A percentile compares a stretch with the other conserved stretches of the same genome.
Conservation (phyloP, 2,329 filamentous ascomycete genomes). For the Colletotrichum magnum region DNA sequence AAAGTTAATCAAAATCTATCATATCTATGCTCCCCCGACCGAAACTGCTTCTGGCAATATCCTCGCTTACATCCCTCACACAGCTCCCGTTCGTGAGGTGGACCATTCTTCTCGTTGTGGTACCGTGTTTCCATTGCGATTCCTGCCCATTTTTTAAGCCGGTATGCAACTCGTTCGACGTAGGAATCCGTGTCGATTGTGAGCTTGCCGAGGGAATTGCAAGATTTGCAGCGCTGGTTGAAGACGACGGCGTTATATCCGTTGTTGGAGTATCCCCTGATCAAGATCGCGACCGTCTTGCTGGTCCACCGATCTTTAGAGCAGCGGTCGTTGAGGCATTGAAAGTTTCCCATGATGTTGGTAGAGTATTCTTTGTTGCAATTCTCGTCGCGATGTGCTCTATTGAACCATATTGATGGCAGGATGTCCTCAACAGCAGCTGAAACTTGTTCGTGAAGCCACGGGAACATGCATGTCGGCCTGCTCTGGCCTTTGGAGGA, state of each 20-base stretch:
- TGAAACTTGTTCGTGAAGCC: not conserved
- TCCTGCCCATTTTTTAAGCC: slow-evolving; percentile 3
- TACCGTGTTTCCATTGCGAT: not conserved
- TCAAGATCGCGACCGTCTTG: slow-evolving; percentile 50
- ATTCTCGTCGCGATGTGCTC: not conserved
- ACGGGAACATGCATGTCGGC: not conserved
- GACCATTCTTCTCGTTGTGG: not conserved
- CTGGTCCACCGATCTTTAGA: slow-evolving; percentile 48
- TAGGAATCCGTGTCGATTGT: not conserved
- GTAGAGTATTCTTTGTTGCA: not conserved
- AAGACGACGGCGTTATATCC: slow-evolving; percentile 55
- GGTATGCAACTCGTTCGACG: not conserved
- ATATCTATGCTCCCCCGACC: not conserved
- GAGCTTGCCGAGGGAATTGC: slow-evolving; percentile 39
- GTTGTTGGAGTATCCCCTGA: slow-evolving; percentile 47
- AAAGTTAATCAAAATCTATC: too few relatives aligned
- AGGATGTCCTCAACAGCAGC: not conserved
- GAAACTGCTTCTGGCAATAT: not conserved
- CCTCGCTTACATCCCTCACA: not conserved
- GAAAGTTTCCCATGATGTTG: slow-evolving; percentile 50
- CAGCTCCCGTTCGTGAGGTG: not conserved
- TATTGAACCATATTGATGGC: not conserved
- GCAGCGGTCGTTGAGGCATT: slow-evolving; percentile 48
- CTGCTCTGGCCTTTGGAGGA: not conserved
- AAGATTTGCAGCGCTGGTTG: slow-evolving; percentile 52